Evolutionary conservation across 2,329 filamentous ascomycete species (phyloP).

Genomic region (Hyphodiscus sp.): DNA sequence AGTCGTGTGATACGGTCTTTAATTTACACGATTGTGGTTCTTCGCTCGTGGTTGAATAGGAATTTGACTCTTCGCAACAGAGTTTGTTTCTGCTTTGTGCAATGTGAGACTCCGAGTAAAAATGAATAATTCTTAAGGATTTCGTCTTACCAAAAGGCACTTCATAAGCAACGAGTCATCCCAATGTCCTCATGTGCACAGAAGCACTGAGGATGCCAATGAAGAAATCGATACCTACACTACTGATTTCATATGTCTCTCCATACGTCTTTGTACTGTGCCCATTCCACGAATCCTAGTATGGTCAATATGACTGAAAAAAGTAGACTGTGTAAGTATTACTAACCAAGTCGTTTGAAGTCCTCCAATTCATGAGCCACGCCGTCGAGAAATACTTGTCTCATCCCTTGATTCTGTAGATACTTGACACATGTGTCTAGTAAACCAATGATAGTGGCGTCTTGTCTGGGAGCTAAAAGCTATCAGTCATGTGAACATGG

Average conservation of each 20-base stretch:
- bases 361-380: slow-evolving; percentile 44
- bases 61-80: no score
- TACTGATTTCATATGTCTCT: slow-evolving; percentile 26
- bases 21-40: no score
- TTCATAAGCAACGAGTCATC: no score
- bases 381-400: slow-evolving; percentile 48
- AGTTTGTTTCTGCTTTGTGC: no score
- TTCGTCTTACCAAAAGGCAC: no score
- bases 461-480: slow-evolving; percentile 24
- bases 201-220: neutral
- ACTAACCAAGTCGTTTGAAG: slow-evolving; percentile 47
- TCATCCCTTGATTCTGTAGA: slow-evolving; percentile 44
- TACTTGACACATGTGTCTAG: slow-evolving; percentile 45
- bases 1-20: no score
- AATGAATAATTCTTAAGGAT: no score
- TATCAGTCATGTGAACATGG: neutral
- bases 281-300: slow-evolving; percentile 52
- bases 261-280: slow-evolving; percentile 51
- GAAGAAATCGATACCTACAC: neutral
- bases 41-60: no score
- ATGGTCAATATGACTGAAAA: slow-evolving; percentile 3
- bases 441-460: slow-evolving; percentile 46
- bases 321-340: neutral
- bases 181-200: no score
- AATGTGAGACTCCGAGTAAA: no score